These are phyloP conservation scores for Phoma sp. DNA, from an alignment of 2,329 filamentous ascomycete genomes.

Conservation along the genomic window DNA sequence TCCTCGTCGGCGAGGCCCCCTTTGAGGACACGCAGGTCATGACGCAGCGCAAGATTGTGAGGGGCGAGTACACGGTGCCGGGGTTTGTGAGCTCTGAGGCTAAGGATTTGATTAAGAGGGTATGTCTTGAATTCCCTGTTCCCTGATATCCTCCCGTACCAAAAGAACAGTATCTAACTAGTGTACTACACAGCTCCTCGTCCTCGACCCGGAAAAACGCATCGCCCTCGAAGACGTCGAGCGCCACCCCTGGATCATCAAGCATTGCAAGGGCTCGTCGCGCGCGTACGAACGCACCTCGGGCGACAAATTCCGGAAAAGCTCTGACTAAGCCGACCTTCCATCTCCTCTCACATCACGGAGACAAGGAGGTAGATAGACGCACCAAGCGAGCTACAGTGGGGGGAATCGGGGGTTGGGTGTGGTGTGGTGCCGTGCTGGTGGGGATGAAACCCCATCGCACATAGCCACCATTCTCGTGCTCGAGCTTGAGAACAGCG, in stretches of 20 bases:
- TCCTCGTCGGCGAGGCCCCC: constrained; percentile 91
- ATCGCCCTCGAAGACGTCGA: constrained; percentile 89
- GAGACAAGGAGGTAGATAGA: too few species aligned
- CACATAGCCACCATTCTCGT: too few species aligned
- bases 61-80: constrained; percentile 91
- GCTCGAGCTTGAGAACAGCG: too few species aligned
- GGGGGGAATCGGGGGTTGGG: too few species aligned
- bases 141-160: background rate
- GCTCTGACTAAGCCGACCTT: constrained; percentile 22
- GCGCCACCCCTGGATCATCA: constrained; percentile 93
- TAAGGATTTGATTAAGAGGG: constrained; percentile 88
- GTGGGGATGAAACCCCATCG: too few species aligned
- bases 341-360: background rate
- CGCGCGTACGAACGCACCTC: constrained; percentile 42
- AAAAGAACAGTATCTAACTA: background rate
- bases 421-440: too few species aligned
- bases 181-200: constrained; percentile 60
- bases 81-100: constrained; percentile 90
- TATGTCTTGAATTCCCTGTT: constrained; percentile 52
- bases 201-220: constrained; percentile 91
- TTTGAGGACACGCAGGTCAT: constrained; percentile 96
- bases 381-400: too few species aligned
- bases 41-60: constrained; percentile 87
- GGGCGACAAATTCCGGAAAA: constrained; percentile 36
- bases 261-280: constrained; percentile 72